Evolutionary conservation across 306 rosid genomes (phyloP).

Genomic region (Cicer chorassanicum): DNA sequence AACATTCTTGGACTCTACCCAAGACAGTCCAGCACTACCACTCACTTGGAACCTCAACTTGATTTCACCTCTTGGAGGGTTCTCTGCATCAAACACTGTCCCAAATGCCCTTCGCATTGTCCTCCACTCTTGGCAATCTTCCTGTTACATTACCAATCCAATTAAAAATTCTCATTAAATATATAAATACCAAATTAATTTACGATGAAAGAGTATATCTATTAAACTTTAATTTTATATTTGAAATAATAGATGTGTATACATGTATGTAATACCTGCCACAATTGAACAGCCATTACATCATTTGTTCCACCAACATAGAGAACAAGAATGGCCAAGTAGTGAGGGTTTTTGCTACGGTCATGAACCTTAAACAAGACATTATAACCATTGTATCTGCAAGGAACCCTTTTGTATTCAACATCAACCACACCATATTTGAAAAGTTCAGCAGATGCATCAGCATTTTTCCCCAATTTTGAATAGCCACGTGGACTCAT

Average conservation of each 20-base stretch:
- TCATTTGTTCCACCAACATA: slow-evolving; percentile 69
- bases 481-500: slow-evolving; percentile 57
- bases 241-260: background rate
- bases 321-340: slow-evolving; percentile 61
- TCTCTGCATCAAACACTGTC: slow-evolving; percentile 70
- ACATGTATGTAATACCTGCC: slow-evolving; percentile 54
- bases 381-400: slow-evolving; percentile 55
- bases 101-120: slow-evolving; percentile 76
- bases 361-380: slow-evolving; percentile 62
- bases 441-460: slow-evolving; percentile 51
- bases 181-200: too few species aligned
- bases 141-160: slow-evolving; percentile 55
- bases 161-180: too few species aligned
- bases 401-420: slow-evolving; percentile 57
- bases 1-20: slow-evolving; percentile 59
- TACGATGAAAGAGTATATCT: too few species aligned
- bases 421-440: slow-evolving; percentile 58
- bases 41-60: slow-evolving; percentile 65
- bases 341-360: slow-evolving; percentile 62
- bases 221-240: background rate
- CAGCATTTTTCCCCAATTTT: slow-evolving; percentile 45
- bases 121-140: slow-evolving; percentile 68
- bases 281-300: slow-evolving; percentile 58
- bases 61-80: slow-evolving; percentile 63
- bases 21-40: slow-evolving; percentile 51